These are phyloP conservation scores for Erodium trifolium DNA, from an alignment of 441 rosid species.

Conservation along the genomic window DNA sequence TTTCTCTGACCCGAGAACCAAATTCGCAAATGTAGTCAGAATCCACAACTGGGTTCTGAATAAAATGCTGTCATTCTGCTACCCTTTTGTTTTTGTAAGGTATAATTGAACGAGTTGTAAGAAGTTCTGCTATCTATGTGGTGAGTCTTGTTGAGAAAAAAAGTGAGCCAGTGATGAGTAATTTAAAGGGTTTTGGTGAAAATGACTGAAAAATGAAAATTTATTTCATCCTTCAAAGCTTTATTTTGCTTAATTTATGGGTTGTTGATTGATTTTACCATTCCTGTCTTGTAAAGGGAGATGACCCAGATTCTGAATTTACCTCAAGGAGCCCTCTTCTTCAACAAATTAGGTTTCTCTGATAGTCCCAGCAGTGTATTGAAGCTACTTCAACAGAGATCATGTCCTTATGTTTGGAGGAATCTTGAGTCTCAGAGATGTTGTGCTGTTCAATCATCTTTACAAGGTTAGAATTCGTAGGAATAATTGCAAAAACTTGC, in stretches of 20 bases:
- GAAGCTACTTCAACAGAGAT: conserved; percentile 24
- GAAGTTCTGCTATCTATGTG: background rate
- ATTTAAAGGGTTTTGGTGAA: conserved; percentile 1
- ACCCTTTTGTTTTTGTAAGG: background rate
- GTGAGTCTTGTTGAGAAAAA: background rate
- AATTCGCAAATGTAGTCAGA: conserved; percentile 3
- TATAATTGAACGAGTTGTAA: background rate
- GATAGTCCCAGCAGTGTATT: conserved; percentile 10
- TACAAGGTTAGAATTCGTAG: conserved; percentile 23
- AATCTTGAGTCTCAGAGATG: conserved; percentile 11
- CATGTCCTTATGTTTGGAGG: conserved; percentile 15
- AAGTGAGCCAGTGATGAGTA: background rate
- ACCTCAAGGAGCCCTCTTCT: conserved; percentile 17
- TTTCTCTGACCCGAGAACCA: conserved; percentile 5
- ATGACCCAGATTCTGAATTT: conserved; percentile 31
- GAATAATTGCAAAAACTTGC: no score
- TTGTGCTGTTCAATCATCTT: conserved; percentile 19
- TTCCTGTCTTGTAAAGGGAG: background rate
- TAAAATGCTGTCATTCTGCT: background rate
- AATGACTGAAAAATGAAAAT: background rate
- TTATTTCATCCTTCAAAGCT: background rate
- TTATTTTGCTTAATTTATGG: background rate
- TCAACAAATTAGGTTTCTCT: conserved; percentile 20
- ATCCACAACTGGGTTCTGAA: background rate
- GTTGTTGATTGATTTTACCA: background rate